Evolutionary conservation across 1,284 basidiomycete species (phyloP).

Genomic region (Ustilago curta): DNA sequence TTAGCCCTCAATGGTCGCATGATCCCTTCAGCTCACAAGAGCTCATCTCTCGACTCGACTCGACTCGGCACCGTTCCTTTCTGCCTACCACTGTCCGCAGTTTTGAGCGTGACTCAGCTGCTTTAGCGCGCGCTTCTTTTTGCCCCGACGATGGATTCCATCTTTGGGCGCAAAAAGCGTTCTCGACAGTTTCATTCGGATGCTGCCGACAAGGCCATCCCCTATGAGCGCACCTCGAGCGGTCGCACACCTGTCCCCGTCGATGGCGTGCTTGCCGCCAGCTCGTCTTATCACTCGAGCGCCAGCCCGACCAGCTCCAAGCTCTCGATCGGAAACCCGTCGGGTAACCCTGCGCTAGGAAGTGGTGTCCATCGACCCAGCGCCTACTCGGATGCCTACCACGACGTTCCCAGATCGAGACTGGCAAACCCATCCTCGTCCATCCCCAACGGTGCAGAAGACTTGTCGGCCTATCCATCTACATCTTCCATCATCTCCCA

Average conservation of each 20-base stretch:
- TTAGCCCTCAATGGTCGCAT: not conserved
- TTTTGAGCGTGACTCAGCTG: not conserved
- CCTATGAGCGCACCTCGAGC: constrained; percentile 52
- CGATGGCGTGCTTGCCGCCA: constrained; percentile 25
- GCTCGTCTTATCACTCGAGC: constrained; percentile 19
- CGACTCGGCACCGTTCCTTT: not conserved
- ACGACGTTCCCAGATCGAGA: constrained; percentile 21
- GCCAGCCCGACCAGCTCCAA: constrained; percentile 34
- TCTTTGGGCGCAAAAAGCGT: constrained; percentile 58
- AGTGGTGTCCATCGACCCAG: constrained; percentile 43
- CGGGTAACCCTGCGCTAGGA: constrained; percentile 43
- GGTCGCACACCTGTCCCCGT: constrained; percentile 42
- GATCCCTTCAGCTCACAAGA: not conserved
- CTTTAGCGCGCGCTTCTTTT: too few species aligned
- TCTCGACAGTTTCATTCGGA: constrained; percentile 53
- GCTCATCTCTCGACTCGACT: constrained; percentile 2
- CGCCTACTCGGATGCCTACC: constrained; percentile 29
- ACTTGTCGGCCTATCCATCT: constrained; percentile 23
- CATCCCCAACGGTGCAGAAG: constrained; percentile 11
- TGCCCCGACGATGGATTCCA: constrained; percentile 41
- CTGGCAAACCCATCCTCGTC: constrained; percentile 18
- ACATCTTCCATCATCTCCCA: constrained; percentile 44
- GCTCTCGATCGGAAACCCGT: constrained; percentile 43
- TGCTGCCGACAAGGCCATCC: constrained; percentile 53
- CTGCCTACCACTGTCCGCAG: not conserved